Evolutionary conservation across 768 basidiomycete species (phyloP), one percentile per base, ranked within the genome.

Genomic region (Mycena capillaripes): DNA sequence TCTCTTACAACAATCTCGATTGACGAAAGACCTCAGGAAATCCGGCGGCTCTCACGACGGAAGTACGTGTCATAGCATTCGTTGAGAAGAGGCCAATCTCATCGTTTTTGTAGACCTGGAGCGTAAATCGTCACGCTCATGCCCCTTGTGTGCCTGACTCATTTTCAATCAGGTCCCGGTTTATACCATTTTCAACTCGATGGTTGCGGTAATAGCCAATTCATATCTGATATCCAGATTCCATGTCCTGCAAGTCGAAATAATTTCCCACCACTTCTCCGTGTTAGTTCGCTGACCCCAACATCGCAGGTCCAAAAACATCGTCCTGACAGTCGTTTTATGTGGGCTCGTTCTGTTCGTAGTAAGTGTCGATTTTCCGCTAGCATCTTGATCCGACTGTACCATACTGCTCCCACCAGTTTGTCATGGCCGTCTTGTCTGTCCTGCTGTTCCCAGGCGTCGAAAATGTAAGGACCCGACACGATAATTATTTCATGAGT

Each of bases 301-400:
- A n/a, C n/a, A n/a, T n/a, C n/a, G 29, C 6, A 62, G 61, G 32
- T 62, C 61, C 46, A 62, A 62, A 17, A 62, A 50, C n/a, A 48
- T 62, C 6, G 9, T 46, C 17, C 11, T 62, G 9, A 62, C 61
- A 3, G 6, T 46, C 6, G 11, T 50, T 48, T 34, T 62, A 34
- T 4, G 17, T 17, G 27, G 14, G 19, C 16, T 62, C 2, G 19
- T 12, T 4, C 61, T 62, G 21, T 34, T 34, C 6, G 32, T 23
- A 32, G 61, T 62, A 50, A 16, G 61, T 62, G 19, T 10, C 16
- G 38, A 38, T 38, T 38, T 38, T 10, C 3, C 38, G 16, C 16
- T 38, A 2, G 10, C 2, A 38, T 8, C 11, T 10, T 38, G 17
- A 25, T 19, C 19, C 19, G 9, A 50, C n/a, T n/a, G n/a, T n/a